Evolutionary conservation across 345 rosid species (phyloP).

Genomic region (Camelina laxa): DNA sequence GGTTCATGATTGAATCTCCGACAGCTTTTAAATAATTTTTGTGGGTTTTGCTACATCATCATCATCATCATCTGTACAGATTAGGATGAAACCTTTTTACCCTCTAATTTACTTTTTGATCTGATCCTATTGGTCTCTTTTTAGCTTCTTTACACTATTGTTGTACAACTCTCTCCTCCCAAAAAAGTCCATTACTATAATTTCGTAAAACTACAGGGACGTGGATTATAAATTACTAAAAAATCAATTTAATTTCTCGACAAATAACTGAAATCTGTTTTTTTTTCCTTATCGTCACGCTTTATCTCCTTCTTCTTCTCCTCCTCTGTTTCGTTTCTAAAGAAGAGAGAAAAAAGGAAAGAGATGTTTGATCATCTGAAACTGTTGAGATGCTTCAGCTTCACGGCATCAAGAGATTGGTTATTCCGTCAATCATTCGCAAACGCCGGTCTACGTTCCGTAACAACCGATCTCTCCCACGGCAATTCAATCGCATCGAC

Average conservation of each 20-base stretch:
- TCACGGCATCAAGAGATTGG: constrained; percentile 69
- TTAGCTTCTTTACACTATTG: not conserved
- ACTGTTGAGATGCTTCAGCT: constrained; percentile 59
- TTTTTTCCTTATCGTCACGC: not conserved
- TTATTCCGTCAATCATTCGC: constrained; percentile 59
- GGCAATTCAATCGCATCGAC: constrained; percentile 50
- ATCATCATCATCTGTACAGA: constrained; percentile 22
- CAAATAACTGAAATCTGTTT: constrained; percentile 18
- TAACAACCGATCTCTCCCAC: constrained; percentile 54
- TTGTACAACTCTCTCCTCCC: no score
- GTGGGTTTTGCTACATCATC: not conserved
- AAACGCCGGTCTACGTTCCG: constrained; percentile 61
- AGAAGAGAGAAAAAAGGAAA: not conserved
- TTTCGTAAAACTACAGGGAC: constrained; percentile 11
- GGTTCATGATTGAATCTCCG: constrained; percentile 3
- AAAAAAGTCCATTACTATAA: not conserved
- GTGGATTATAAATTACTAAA: not conserved
- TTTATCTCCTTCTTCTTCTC: constrained; percentile 9
- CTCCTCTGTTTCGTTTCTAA: constrained; percentile 16
- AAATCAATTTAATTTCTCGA: not conserved
- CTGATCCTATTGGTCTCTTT: not conserved
- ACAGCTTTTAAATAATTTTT: not conserved
- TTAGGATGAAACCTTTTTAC: not conserved
- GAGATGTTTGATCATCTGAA: constrained; percentile 36
- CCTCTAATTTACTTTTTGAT: constrained; percentile 12